These are phyloP conservation scores for Saturnispora kantuleensis DNA, from an alignment of 805 yeast genomes.

Conservation along the genomic window DNA sequence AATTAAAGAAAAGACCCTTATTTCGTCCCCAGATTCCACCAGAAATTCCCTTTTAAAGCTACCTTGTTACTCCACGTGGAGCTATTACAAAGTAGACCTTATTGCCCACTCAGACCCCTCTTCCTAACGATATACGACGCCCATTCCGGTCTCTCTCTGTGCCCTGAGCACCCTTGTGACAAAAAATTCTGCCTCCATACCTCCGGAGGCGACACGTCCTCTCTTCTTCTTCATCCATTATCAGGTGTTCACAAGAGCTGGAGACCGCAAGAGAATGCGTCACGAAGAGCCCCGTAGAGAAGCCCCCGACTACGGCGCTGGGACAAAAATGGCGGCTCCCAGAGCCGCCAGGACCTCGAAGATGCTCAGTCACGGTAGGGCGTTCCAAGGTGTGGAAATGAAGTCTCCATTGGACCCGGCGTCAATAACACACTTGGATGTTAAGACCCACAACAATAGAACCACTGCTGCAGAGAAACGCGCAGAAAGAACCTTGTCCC, in stretches of 20 bases:
- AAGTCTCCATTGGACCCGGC: conserved; percentile 9
- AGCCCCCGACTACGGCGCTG: too few relatives aligned
- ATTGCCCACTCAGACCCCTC: neutral
- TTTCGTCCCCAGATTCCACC: too few relatives aligned
- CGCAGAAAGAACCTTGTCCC: conserved; percentile 12
- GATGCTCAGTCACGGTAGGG: too few relatives aligned
- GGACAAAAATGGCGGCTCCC: too few relatives aligned
- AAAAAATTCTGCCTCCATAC: neutral
- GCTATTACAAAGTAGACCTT: neutral
- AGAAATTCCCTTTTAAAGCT: too few relatives aligned
- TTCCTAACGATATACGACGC: neutral
- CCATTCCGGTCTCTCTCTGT: neutral
- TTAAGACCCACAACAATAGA: conserved; percentile 5
- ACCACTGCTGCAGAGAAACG: neutral
- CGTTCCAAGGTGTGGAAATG: conserved; percentile 3
- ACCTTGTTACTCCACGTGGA: too few relatives aligned
- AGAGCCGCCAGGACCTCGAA: too few relatives aligned
- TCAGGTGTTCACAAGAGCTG: too few relatives aligned
- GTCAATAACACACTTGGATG: conserved; percentile 5
- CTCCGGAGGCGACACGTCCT: neutral
- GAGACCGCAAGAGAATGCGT: too few relatives aligned
- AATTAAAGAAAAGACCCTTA: too few relatives aligned
- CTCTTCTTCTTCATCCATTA: neutral
- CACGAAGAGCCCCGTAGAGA: too few relatives aligned
- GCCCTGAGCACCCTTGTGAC: too few relatives aligned